Evolutionary conservation across 768 basidiomycete species (phyloP).

Genomic region (Lyophyllum shimeji): DNA sequence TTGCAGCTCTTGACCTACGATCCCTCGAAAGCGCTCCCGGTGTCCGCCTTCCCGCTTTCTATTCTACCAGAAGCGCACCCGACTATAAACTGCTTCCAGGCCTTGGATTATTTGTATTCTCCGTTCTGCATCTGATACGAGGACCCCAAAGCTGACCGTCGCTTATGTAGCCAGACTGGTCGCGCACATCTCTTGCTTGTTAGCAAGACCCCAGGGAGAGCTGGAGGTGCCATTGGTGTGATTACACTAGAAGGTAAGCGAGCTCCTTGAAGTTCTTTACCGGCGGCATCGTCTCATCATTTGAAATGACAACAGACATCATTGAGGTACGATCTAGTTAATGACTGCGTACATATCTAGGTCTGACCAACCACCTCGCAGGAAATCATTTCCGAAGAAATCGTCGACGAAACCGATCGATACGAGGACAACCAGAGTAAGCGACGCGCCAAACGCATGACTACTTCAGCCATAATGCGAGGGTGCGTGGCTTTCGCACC

Average conservation of each 20-base stretch:
- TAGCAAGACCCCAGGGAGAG: slow-evolving; percentile 76
- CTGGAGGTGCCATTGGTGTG: slow-evolving; percentile 87
- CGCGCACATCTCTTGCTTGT: slow-evolving; percentile 90
- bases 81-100: slow-evolving; percentile 91
- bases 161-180: slow-evolving; percentile 76
- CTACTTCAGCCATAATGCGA: slow-evolving; percentile 76
- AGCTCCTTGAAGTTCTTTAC: slow-evolving; percentile 11
- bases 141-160: neutral
- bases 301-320: slow-evolving; percentile 47
- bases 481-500: slow-evolving; percentile 55
- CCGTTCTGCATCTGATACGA: neutral
- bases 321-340: slow-evolving; percentile 57
- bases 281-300: neutral
- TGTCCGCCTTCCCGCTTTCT: slow-evolving; percentile 73
- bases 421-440: slow-evolving; percentile 88
- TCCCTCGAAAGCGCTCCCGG: slow-evolving; percentile 72
- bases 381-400: slow-evolving; percentile 96
- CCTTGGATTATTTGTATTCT: slow-evolving; percentile 84
- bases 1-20: slow-evolving; percentile 84
- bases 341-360: neutral
- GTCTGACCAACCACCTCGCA: slow-evolving; percentile 26
- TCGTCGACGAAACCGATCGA: slow-evolving; percentile 92
- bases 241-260: slow-evolving; percentile 79
- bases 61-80: slow-evolving; percentile 90
- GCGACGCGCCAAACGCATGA: slow-evolving; percentile 64